These are phyloP conservation scores for Solanum tacnaense DNA, from an alignment of 257 asterid species.

Conservation along the genomic window DNA sequence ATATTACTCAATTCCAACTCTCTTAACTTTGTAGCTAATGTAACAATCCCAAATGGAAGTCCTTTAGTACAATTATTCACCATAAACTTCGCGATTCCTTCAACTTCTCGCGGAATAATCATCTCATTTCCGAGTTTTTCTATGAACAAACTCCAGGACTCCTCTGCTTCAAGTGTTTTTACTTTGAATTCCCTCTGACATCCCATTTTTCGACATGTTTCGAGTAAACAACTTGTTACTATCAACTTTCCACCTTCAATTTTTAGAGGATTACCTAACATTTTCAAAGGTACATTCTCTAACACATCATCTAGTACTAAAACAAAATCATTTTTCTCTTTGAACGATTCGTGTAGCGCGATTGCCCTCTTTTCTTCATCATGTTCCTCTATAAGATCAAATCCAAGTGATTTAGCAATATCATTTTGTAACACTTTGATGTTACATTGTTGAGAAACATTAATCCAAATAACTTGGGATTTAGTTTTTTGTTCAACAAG, in stretches of 20 bases:
- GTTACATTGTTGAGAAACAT: slow-evolving; percentile 9
- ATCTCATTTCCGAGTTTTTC: neutral
- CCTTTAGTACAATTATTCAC: neutral
- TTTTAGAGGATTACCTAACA: neutral
- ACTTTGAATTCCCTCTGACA: neutral
- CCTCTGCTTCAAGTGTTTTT: neutral
- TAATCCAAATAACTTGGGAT: slow-evolving; percentile 13
- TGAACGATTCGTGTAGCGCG: neutral
- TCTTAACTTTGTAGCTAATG: neutral
- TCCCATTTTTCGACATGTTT: neutral
- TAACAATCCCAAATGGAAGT: neutral
- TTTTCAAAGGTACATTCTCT: neutral
- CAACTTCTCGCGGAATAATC: neutral
- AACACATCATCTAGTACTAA: neutral
- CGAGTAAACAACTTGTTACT: slow-evolving; percentile 1
- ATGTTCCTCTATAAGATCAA: neutral
- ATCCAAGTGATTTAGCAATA: neutral
- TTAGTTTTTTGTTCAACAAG: slow-evolving; percentile 8
- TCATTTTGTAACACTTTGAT: slow-evolving; percentile 1
- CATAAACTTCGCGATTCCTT: neutral
- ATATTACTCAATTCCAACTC: neutral
- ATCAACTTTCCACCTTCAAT: neutral
- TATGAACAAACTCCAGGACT: slow-evolving; percentile 4
- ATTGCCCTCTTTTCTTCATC: slow-evolving; percentile 3
- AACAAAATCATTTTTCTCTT: neutral